Percentiles rank a stretch among this genome's conserved stretches.
These are phyloP conservation scores for Ceratocystis albifundus DNA, from an alignment of 2,329 filamentous ascomycete genomes.

Conservation along the genomic window DNA sequence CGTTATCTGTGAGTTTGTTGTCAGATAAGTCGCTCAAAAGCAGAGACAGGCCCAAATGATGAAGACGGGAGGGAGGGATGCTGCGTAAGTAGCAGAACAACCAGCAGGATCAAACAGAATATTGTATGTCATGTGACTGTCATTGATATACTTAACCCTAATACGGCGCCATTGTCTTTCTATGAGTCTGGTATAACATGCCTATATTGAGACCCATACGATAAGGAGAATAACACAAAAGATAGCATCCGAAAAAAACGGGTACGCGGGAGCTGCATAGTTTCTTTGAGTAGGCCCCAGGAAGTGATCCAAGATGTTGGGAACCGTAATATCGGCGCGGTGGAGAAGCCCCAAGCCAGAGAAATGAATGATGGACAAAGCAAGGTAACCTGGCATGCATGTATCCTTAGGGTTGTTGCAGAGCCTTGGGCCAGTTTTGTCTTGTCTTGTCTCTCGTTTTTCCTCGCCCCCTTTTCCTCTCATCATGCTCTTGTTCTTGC, in stretches of 20 bases:
- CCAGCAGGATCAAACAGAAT: neutral
- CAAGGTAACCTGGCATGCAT: neutral
- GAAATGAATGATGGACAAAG: neutral
- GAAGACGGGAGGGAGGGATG: too few relatives aligned
- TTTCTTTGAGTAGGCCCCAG: neutral
- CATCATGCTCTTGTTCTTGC: neutral
- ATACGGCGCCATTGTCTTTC: neutral
- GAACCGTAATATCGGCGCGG: neutral
- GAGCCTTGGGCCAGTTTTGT: neutral
- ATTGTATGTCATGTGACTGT: neutral
- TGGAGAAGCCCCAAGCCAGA: neutral
- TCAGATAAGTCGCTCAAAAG: neutral
- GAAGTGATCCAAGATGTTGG: conserved; percentile 2
- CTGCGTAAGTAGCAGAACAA: neutral
- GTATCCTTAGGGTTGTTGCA: neutral
- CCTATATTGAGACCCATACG: neutral
- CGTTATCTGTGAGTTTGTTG: neutral
- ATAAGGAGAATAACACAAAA: neutral
- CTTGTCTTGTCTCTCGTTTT: neutral
- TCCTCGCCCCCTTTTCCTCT: neutral
- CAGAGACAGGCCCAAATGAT: neutral
- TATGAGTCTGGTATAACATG: neutral
- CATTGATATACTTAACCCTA: neutral
- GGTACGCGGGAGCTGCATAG: neutral
- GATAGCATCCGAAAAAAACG: neutral